These are phyloP conservation scores for Rhynchosporium secalis DNA, from an alignment of 2,329 filamentous ascomycete species.

Conservation along the genomic window DNA sequence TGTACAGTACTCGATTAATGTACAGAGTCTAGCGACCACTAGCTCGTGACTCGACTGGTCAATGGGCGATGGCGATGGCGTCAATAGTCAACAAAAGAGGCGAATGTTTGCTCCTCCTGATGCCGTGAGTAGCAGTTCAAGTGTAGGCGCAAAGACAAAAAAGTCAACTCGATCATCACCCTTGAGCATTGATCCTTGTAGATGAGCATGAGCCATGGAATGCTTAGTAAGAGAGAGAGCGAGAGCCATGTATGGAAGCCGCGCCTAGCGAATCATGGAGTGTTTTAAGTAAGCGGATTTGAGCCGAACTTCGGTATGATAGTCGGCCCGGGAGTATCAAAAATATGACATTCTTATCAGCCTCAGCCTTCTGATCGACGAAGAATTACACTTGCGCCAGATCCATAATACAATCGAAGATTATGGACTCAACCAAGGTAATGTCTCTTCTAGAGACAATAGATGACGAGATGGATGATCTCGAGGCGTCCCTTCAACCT, in stretches of 20 bases:
- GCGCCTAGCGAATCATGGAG: no score
- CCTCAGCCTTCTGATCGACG: no score
- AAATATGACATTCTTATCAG: no score
- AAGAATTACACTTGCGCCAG: not conserved
- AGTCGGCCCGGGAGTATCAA: conserved; percentile 1
- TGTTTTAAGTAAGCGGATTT: no score
- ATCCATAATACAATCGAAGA: not conserved
- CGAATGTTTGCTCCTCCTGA: not conserved
- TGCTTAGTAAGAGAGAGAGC: no score
- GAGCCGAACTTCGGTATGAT: not conserved
- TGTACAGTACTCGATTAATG: conserved; percentile 10
- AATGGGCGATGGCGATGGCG: not conserved
- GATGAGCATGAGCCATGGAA: no score
- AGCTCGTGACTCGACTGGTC: not conserved
- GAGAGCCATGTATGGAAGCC: no score
- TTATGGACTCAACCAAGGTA: conserved; percentile 45
- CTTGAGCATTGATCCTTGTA: no score
- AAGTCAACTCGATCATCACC: no score
- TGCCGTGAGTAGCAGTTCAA: no score
- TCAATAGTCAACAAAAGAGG: conserved; percentile 1
- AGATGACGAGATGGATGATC: conserved; percentile 74
- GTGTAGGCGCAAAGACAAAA: no score
- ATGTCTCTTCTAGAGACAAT: conserved; percentile 50
- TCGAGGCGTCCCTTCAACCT: conserved; percentile 74
- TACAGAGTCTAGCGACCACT: conserved; percentile 1